Percentiles rank a stretch among this genome's conserved stretches.
These are phyloP conservation scores for Zoysia japonica DNA, from an alignment of 176 grass and related monocot species.

Conservation along the genomic window DNA sequence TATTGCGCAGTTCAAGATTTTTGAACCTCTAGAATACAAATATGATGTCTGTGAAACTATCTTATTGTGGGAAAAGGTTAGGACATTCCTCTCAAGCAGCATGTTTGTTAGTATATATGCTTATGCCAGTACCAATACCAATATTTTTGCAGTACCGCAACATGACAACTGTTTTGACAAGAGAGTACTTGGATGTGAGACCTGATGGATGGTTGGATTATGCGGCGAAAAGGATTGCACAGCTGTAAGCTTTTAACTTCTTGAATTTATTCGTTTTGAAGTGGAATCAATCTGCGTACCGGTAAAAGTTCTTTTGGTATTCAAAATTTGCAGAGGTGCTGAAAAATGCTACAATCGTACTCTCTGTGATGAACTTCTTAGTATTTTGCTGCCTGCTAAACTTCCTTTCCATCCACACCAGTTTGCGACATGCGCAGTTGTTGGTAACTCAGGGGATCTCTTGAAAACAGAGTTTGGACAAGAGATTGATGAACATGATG, in stretches of 20 bases:
- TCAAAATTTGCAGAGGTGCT: slow-evolving; percentile 59
- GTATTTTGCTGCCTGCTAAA: slow-evolving; percentile 78
- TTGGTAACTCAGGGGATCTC: slow-evolving; percentile 97
- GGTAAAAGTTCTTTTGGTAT: slow-evolving; percentile 11
- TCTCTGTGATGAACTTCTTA: slow-evolving; percentile 91
- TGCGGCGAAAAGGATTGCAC: slow-evolving; percentile 90
- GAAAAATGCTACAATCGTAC: slow-evolving; percentile 93
- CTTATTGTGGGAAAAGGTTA: slow-evolving; percentile 93
- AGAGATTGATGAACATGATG: slow-evolving; percentile 96
- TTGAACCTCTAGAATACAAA: slow-evolving; percentile 79
- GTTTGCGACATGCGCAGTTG: slow-evolving; percentile 85
- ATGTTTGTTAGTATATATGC: slow-evolving; percentile 14
- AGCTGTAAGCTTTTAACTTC: slow-evolving; percentile 69
- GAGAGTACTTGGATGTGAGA: slow-evolving; percentile 93
- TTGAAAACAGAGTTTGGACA: slow-evolving; percentile 94
- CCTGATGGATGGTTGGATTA: slow-evolving; percentile 94
- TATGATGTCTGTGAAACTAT: slow-evolving; percentile 83
- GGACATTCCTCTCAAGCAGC: slow-evolving; percentile 27
- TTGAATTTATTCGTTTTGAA: slow-evolving; percentile 2
- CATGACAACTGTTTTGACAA: slow-evolving; percentile 97
- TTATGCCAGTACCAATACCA: slow-evolving; percentile 33
- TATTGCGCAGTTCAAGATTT: slow-evolving; percentile 87
- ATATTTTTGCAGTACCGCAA: slow-evolving; percentile 74
- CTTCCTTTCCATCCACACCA: slow-evolving; percentile 93
- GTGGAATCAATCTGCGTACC: slow-evolving; percentile 2